phyloP scores from a whole-genome alignment of 371 early-diverging fungal species.

The Quaeritorhiza haematococci region DNA sequence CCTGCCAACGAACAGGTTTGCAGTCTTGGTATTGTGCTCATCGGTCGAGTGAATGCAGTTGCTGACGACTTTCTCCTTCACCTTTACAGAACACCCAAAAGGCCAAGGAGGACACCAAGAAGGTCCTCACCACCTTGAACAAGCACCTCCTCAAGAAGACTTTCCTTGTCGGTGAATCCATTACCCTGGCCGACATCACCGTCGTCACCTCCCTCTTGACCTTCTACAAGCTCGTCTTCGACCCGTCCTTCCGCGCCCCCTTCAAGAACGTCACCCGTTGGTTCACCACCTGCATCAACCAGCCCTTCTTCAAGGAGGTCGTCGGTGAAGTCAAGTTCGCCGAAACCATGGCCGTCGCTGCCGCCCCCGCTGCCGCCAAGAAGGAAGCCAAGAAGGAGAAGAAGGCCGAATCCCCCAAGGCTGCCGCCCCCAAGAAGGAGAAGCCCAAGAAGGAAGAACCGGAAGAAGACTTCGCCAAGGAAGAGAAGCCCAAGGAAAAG shows the following conservation, averaged over 20 bases:
- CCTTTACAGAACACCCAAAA: conserved; percentile 41
- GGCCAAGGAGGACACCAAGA: conserved; percentile 60
- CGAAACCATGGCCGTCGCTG: conserved; percentile 44
- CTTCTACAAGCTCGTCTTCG: conserved; percentile 51
- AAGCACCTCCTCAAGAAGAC: conserved; percentile 71
- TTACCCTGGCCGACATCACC: conserved; percentile 86
- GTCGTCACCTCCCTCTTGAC: conserved; percentile 55
- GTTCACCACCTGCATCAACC: conserved; percentile 78
- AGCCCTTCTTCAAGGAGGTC: conserved; percentile 75
- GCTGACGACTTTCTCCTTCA: neutral
- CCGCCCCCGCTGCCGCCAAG: conserved; percentile 39
- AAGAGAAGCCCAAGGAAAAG: conserved; percentile 85
- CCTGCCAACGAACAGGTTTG: conserved; percentile 63
- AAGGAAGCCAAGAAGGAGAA: conserved; percentile 35
- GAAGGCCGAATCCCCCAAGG: conserved; percentile 41
- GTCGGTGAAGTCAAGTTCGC: conserved; percentile 62
- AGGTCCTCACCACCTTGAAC: conserved; percentile 65
- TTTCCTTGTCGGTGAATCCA: conserved; percentile 84
- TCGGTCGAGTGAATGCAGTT: neutral
- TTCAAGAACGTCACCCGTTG: conserved; percentile 82
- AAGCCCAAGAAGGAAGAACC: conserved; percentile 41
- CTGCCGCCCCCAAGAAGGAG: conserved; percentile 38
- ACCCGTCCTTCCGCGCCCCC: conserved; percentile 62
- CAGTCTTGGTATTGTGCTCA: neutral
- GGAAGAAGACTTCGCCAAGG: conserved; percentile 50